Conservation (phyloP, 495 filamentous ascomycete species). For the Apiosordaria backusii region DNA sequence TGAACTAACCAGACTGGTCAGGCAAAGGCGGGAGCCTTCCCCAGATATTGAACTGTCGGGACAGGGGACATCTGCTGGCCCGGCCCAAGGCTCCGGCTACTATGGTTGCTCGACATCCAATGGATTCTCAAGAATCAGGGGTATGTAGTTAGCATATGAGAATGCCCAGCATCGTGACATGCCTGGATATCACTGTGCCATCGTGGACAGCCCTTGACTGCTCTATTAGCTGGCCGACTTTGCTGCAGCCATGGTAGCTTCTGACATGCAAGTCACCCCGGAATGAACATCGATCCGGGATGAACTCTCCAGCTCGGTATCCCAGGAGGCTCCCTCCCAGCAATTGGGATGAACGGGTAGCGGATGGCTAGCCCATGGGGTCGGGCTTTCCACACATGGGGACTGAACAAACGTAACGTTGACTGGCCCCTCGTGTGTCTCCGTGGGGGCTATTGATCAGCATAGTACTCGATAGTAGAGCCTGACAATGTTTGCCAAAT, state of each 20-base stretch:
- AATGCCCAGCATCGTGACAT: background rate
- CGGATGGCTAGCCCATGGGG: background rate
- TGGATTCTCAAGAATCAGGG: slow-evolving; percentile 2
- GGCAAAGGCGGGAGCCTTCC: background rate
- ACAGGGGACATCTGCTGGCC: slow-evolving; percentile 3
- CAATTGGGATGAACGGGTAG: background rate
- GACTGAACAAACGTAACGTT: background rate
- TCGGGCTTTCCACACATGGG: background rate
- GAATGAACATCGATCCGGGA: background rate
- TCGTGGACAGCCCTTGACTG: background rate
- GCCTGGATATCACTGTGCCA: background rate
- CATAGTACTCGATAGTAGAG: background rate
- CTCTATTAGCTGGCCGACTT: background rate
- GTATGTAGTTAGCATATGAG: background rate
- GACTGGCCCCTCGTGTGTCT: background rate
- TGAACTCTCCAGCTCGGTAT: background rate
- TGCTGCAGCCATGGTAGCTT: background rate
- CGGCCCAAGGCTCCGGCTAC: slow-evolving; percentile 9
- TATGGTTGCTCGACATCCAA: slow-evolving; percentile 6
- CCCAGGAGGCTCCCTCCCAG: background rate
- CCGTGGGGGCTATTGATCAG: background rate
- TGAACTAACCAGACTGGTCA: background rate
- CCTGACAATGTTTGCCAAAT: background rate
- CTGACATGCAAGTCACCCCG: background rate
- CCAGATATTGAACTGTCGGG: background rate